Evolutionary conservation across 2,329 filamentous ascomycete genomes (phyloP), one percentile per base, ranked within the genome.

Genomic region (Ophiostoma angusticollis): DNA sequence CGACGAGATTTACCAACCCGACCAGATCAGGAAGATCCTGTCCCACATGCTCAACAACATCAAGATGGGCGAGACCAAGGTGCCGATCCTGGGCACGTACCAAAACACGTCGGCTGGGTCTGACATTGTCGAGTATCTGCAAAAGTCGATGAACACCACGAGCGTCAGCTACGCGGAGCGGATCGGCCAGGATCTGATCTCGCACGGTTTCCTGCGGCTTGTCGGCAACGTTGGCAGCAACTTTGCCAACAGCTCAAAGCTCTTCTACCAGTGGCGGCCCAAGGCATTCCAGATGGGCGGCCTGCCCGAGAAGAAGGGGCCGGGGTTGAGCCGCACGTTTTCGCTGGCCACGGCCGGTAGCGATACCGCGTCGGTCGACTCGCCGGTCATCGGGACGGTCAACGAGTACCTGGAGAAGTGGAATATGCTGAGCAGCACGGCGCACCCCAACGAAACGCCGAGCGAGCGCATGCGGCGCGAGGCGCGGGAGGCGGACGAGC

Each of bases 181-280:
- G 32, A 89, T 98, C 49, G 91, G 91, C 9, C 91, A 98, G 62
- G 91, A 98, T 57, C 68, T 98, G 49, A 79, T 95, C 37, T 66
- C 74, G 21, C 77, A 83, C 54, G 89, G 91, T 27, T 89, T 95
- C 55, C 65, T 98, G 53, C 78, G 91, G 37, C 68, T 98, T 38
- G 76, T 98, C 45, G 91, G 91, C 47, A 95, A 91, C 52, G 87
- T 98, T 39, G 91, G 91, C 44, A 96, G 75, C 61, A 84, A 81
- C 1, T 98, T 98, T 56, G 87, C 89, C 51, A 98, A 98, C 63
- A 96, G 87, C 67, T 94, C 87, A 47, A 85, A 82, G 61, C 82
- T 96, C 77, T 89, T 84, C 57, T 98, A 98, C 58, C 91, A 98
- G 59, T 98, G 91, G 91, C 80, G 85, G 39, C 76, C 87, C 7